Percentiles rank a stretch among this genome's conserved stretches.
Conservation (phyloP, 1,284 basidiomycete species). For the Austroboletus niveus region DNA sequence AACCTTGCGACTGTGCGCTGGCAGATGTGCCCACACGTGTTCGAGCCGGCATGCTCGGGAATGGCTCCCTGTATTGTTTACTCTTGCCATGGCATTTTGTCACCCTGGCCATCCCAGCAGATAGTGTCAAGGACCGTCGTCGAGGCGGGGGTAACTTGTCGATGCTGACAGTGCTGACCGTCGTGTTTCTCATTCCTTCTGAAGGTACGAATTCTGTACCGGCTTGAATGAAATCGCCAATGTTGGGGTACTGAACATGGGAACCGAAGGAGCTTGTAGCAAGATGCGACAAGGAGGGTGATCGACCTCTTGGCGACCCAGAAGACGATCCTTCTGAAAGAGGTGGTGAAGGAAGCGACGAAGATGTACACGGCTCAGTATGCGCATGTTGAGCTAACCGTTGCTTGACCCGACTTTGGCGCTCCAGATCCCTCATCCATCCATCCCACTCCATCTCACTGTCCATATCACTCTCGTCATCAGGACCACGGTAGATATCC, state of each 20-base stretch:
- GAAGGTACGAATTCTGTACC: background rate
- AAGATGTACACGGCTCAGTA: background rate
- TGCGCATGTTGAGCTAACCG: conserved; percentile 1
- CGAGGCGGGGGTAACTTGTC: conserved; percentile 11
- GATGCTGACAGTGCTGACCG: conserved; percentile 27
- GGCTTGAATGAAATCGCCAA: conserved; percentile 20
- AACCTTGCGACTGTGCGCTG: background rate
- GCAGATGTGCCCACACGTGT: conserved; percentile 7
- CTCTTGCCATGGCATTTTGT: conserved; percentile 8
- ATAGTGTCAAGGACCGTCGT: conserved; percentile 29
- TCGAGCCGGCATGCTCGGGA: conserved; percentile 2
- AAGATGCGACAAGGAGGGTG: conserved; percentile 24
- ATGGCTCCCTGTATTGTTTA: conserved; percentile 2
- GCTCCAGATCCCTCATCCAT: conserved; percentile 51
- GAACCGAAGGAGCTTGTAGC: conserved; percentile 9
- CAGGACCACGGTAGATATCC: conserved; percentile 18
- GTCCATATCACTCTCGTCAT: conserved; percentile 39
- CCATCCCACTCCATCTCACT: conserved; percentile 62
- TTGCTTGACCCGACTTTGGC: conserved; percentile 34
- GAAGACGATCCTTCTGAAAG: conserved; percentile 31
- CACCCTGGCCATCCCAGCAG: conserved; percentile 2
- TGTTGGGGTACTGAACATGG: conserved; percentile 18
- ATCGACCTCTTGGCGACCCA: conserved; percentile 28
- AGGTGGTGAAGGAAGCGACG: conserved; percentile 25
- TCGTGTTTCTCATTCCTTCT: conserved; percentile 12